Conservation (phyloP, 257 asterid genomes). For the Fraxinus quadrangulata region DNA sequence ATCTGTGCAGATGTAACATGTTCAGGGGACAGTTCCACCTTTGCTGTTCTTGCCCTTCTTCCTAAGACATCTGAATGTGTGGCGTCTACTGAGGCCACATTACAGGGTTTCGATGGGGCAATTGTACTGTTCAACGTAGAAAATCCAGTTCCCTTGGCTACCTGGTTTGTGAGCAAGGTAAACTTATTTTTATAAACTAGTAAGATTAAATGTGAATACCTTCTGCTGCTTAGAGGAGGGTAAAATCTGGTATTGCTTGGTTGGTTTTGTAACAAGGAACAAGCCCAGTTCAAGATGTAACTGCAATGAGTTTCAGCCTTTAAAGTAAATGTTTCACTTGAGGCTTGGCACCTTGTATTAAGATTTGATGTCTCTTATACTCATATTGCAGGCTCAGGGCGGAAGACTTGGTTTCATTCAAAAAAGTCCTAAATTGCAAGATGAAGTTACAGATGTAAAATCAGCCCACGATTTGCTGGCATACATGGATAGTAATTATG, state of each 20-base stretch:
- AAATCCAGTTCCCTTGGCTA: conserved; percentile 65
- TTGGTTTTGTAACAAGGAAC: neutral
- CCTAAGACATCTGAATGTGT: conserved; percentile 25
- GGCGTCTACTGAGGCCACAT: conserved; percentile 36
- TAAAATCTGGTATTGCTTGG: neutral
- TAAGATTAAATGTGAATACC: neutral
- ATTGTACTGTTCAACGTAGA: conserved; percentile 65
- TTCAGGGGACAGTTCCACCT: conserved; percentile 56
- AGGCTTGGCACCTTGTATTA: neutral
- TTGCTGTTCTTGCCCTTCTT: conserved; percentile 75
- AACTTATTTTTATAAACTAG: neutral
- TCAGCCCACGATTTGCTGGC: conserved; percentile 52
- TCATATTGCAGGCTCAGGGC: conserved; percentile 66
- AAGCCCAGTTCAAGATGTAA: neutral
- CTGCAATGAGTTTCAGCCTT: neutral
- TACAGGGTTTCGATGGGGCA: conserved; percentile 48
- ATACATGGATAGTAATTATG: conserved; percentile 56
- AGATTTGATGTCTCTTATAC: neutral
- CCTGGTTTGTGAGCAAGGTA: conserved; percentile 87
- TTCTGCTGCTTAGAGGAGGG: neutral
- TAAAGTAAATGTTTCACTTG: conserved; percentile 4
- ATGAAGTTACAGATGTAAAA: conserved; percentile 37
- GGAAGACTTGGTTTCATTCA: conserved; percentile 64
- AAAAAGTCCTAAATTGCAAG: conserved; percentile 37
- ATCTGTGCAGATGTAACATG: conserved; percentile 68